Conservation (phyloP, 73 alveolate species). For the Tetrahymena thermophila region DNA sequence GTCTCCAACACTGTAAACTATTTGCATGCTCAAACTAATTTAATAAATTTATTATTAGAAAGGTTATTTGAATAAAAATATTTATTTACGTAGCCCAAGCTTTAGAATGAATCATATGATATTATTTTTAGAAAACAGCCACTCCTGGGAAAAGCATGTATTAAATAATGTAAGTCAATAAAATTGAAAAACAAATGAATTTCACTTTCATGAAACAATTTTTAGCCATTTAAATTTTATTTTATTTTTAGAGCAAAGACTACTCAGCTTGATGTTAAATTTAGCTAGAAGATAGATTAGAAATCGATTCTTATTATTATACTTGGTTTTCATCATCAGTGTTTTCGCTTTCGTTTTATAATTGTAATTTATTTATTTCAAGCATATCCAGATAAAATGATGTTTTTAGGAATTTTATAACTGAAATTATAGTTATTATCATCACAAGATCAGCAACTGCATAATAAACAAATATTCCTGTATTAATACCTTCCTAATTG, state of each 20-base stretch:
- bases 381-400: not conserved
- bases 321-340: not conserved
- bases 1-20: not conserved
- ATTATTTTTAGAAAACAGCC: not conserved
- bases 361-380: not conserved
- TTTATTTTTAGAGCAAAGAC: not conserved
- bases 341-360: not conserved
- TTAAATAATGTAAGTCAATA: not conserved
- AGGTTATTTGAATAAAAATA: not conserved
- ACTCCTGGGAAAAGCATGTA: not conserved
- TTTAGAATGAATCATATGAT: not conserved
- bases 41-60: not conserved
- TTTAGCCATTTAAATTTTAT: not conserved
- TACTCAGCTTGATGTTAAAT: not conserved
- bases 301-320: not conserved
- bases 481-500: not conserved
- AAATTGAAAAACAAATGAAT: not conserved
- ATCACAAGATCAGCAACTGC: not conserved
- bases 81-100: not conserved
- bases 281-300: not conserved
- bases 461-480: not conserved
- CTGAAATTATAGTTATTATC: not conserved
- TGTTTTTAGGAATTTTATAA: not conserved
- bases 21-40: not conserved
- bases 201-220: not conserved